Conservation (phyloP, 1,284 basidiomycete genomes). For the Phellopilus nigrolimitatus region DNA sequence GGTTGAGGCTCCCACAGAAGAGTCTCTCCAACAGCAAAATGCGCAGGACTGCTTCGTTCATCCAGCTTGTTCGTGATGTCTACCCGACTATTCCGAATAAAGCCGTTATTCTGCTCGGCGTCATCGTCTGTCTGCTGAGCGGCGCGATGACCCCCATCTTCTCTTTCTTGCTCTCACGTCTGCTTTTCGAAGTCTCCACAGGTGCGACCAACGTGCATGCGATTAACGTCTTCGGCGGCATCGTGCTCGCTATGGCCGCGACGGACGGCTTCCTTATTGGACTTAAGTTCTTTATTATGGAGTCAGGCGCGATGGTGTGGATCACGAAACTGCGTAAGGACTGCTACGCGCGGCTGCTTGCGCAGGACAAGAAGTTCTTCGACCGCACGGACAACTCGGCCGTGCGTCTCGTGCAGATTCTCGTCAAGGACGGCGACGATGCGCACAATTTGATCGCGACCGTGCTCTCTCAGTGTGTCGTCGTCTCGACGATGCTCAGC, state of each 20-base stretch:
- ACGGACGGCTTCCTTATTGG: slow-evolving; percentile 73
- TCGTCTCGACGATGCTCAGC: slow-evolving; percentile 77
- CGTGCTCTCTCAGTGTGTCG: slow-evolving; percentile 68
- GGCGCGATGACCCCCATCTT: slow-evolving; percentile 89
- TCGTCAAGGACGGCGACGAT: slow-evolving; percentile 92
- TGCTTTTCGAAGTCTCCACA: slow-evolving; percentile 75
- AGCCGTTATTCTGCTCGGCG: slow-evolving; percentile 60
- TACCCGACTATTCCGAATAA: slow-evolving; percentile 79
- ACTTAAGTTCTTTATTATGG: slow-evolving; percentile 74
- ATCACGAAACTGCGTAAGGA: slow-evolving; percentile 59
- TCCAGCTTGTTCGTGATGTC: slow-evolving; percentile 50
- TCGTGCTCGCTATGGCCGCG: slow-evolving; percentile 71
- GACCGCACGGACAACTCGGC: slow-evolving; percentile 66
- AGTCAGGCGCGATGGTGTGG: slow-evolving; percentile 75
- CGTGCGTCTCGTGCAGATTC: slow-evolving; percentile 64
- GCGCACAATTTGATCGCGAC: slow-evolving; percentile 75
- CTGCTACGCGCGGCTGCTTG: slow-evolving; percentile 60
- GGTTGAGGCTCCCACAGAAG: slow-evolving; percentile 18
- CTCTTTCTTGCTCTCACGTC: slow-evolving; percentile 81
- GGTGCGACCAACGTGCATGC: slow-evolving; percentile 56
- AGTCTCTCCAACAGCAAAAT: background rate
- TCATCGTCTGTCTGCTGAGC: slow-evolving; percentile 60
- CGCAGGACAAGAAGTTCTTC: slow-evolving; percentile 91
- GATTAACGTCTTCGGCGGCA: slow-evolving; percentile 66
- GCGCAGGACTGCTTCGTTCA: slow-evolving; percentile 33